Conservation (phyloP, 106 monocot genomes). For the Ottelia alismoides region DNA sequence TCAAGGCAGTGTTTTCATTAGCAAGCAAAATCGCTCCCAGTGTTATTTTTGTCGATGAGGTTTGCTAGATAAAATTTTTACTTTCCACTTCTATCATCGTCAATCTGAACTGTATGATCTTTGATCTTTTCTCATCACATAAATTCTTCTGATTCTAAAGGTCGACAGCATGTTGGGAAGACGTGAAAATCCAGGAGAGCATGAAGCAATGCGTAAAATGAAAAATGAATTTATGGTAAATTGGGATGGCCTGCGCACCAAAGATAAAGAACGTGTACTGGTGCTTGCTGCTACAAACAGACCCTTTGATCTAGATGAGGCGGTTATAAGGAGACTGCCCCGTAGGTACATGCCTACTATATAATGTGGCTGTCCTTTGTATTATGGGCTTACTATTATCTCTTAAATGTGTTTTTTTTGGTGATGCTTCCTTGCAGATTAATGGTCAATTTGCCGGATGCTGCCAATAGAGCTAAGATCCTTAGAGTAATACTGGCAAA, state of each 20-base stretch:
- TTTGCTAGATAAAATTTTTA: too few species aligned
- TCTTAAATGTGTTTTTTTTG: not conserved
- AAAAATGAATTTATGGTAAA: constrained; percentile 97
- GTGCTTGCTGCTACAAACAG: constrained; percentile 89
- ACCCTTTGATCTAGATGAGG: constrained; percentile 89
- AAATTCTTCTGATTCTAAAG: constrained; percentile 17
- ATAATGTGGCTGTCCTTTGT: too few species aligned
- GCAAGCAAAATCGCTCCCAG: constrained; percentile 98
- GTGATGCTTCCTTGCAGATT: constrained; percentile 23
- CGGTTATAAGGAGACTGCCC: constrained; percentile 77
- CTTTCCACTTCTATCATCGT: too few species aligned
- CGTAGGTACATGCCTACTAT: constrained; percentile 37
- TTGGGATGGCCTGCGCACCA: constrained; percentile 85
- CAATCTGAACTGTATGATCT: too few species aligned
- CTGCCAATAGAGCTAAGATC: constrained; percentile 80
- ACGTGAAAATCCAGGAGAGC: constrained; percentile 77
- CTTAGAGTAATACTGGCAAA: constrained; percentile 74
- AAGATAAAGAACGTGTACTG: constrained; percentile 73
- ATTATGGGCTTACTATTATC: not conserved
- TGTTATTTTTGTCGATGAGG: constrained; percentile 98
- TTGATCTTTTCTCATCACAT: too few species aligned
- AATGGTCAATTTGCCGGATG: constrained; percentile 93
- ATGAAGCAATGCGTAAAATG: constrained; percentile 92
- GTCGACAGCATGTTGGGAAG: constrained; percentile 90
- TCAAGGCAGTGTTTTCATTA: constrained; percentile 93